phyloP scores from a whole-genome alignment of 2,329 filamentous ascomycete species.

The Westerdykella sp. region DNA sequence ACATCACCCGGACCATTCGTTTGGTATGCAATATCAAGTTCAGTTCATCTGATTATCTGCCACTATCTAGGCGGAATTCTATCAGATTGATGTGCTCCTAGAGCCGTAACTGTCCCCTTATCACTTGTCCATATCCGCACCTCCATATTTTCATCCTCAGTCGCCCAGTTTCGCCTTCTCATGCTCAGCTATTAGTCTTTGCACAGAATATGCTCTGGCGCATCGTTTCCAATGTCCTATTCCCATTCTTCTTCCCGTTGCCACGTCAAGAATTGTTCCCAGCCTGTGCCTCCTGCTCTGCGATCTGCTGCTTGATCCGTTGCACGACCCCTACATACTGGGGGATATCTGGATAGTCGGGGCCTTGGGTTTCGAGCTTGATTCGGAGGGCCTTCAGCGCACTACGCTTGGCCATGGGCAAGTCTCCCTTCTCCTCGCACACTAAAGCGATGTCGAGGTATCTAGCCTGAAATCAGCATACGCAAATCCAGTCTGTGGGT shows the following conservation, averaged over 20 bases:
- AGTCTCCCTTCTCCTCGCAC: constrained; percentile 21
- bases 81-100: too few species aligned
- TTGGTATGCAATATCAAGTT: too few species aligned
- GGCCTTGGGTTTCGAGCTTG: constrained; percentile 23
- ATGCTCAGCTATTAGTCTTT: too few species aligned
- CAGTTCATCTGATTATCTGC: too few species aligned
- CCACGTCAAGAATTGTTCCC: neutral
- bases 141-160: too few species aligned
- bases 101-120: too few species aligned
- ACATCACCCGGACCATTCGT: too few species aligned
- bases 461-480: constrained; percentile 10
- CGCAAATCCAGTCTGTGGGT: neutral
- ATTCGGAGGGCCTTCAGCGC: constrained; percentile 24
- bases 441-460: constrained; percentile 30
- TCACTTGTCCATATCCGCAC: too few species aligned
- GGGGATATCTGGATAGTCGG: constrained; percentile 19
- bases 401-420: constrained; percentile 13
- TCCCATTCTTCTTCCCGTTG: neutral
- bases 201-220: too few species aligned
- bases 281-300: neutral
- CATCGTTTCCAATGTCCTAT: too few species aligned
- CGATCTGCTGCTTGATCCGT: constrained; percentile 15
- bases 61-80: too few species aligned
- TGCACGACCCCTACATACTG: constrained; percentile 18
- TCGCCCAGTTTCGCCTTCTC: too few species aligned